A percentile compares a stretch with the other conserved stretches of the same genome.
These are phyloP conservation scores for Ilyonectria mors-panacis DNA, from an alignment of 2,329 filamentous ascomycete species.

Conservation along the genomic window DNA sequence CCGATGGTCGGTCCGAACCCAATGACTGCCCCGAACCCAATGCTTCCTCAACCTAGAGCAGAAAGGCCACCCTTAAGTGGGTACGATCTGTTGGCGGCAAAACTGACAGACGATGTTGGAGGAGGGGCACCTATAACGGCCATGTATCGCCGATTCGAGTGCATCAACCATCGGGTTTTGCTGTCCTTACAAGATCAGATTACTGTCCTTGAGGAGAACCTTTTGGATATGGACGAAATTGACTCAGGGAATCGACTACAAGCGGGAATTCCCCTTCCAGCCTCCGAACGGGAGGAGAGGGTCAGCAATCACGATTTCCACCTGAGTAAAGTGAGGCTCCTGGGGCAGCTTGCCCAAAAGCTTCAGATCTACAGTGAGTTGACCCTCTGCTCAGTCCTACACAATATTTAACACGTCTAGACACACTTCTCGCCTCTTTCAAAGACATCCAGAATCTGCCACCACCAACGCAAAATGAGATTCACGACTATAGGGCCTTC, in stretches of 20 bases:
- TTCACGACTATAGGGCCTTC: slow-evolving; percentile 65
- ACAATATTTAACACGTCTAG: slow-evolving; percentile 52
- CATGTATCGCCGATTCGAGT: slow-evolving; percentile 87
- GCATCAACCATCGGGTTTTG: slow-evolving; percentile 85
- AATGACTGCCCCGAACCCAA: background rate
- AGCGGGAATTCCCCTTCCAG: slow-evolving; percentile 67
- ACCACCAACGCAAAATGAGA: slow-evolving; percentile 65
- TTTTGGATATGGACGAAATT: slow-evolving; percentile 76
- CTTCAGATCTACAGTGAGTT: slow-evolving; percentile 76
- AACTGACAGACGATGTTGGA: slow-evolving; percentile 56
- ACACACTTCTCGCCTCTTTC: slow-evolving; percentile 73
- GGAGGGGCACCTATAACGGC: slow-evolving; percentile 61
- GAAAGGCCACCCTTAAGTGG: slow-evolving; percentile 65
- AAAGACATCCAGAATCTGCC: slow-evolving; percentile 65
- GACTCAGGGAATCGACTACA: slow-evolving; percentile 64
- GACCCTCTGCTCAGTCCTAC: background rate
- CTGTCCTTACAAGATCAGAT: slow-evolving; percentile 91
- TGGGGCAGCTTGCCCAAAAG: slow-evolving; percentile 56
- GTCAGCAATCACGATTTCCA: slow-evolving; percentile 15
- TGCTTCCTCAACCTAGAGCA: slow-evolving; percentile 8
- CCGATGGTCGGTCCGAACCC: slow-evolving; percentile 11
- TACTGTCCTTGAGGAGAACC: slow-evolving; percentile 82
- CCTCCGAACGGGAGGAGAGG: slow-evolving; percentile 71
- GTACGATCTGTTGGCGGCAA: slow-evolving; percentile 74
- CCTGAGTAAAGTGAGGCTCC: background rate